Base-by-base conservation (phyloP, 805 yeast species). In the Sugiyamaella mastotermitis region DNA sequence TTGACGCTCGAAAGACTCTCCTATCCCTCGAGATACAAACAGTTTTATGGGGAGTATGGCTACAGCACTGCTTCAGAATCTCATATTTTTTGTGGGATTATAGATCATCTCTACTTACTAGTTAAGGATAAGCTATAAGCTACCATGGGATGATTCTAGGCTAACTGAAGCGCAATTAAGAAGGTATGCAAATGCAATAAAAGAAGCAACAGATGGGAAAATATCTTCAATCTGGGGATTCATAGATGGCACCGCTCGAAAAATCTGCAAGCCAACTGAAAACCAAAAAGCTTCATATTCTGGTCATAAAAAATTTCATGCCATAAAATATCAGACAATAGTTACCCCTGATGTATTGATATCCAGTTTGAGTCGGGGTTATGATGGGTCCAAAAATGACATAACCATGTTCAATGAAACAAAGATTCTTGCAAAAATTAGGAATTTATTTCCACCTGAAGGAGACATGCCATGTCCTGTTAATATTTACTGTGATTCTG, bases 401-500 rank as follows among this genome's bases (percentile, higher is more conserved):
- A 10, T 14, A 11, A 11, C 31, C 15, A 28, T 28, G 31, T 28
- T 11, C 15, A 10, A n/a, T 10, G 31, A 28, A 10, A 10, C 31
- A 10, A 10, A 15, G 10, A 11, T 28, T 10, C 14, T 14, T 15
- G 31, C 9, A 13, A 28, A 28, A 16, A n/a, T 10, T 9, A 10
- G 13, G 17, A 10, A 28, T 11, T 11, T 13, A 10, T n/a, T 28
- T 16, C 11, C 17, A 10, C 17, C 9, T 11, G 18, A 16, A 10
- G 31, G 17, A 9, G 17, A 15, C 19, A 15, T 28, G 9, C 31
- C 31, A 11, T 28, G 31, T 28, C 31, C 31, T 9, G 10, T 13
- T 10, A 28, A 28, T 16, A n/a, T 28, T 28, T 28, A 28, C 31
- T 9, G 31, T 10, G 31, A 28, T 28, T 10, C 19, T 11, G 31